Evolutionary conservation across 2,329 filamentous ascomycete genomes (phyloP).

Genomic region (Phyllosticta citrichinensis): DNA sequence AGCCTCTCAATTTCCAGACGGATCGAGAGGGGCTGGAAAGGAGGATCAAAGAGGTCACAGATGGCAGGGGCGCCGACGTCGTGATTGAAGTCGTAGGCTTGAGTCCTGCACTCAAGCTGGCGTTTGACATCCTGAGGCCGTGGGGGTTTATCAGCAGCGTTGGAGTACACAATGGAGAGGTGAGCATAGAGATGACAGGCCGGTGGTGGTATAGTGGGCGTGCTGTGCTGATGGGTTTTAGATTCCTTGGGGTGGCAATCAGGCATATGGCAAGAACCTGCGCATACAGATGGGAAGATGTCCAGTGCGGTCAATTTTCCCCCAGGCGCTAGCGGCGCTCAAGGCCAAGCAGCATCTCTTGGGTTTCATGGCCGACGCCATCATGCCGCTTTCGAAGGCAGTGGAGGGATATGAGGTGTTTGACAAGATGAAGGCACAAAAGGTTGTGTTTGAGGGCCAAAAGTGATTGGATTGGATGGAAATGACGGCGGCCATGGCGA

Average conservation of each 20-base stretch:
- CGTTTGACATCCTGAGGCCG: conserved; percentile 39
- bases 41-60: conserved; percentile 63
- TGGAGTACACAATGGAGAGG: conserved; percentile 39
- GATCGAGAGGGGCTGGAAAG: conserved; percentile 55
- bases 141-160: conserved; percentile 40
- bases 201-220: neutral
- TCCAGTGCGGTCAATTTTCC: conserved; percentile 41
- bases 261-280: conserved; percentile 42
- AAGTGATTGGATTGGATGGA: conserved; percentile 15
- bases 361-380: conserved; percentile 44
- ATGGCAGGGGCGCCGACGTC: conserved; percentile 75
- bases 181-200: conserved; percentile 2
- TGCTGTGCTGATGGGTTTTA: conserved; percentile 1
- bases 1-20: conserved; percentile 68
- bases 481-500: neutral
- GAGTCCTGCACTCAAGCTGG: conserved; percentile 37
- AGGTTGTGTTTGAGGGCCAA: conserved; percentile 40
- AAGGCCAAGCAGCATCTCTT: conserved; percentile 41
- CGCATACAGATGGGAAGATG: conserved; percentile 41
- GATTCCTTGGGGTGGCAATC: conserved; percentile 38
- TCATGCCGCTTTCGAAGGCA: conserved; percentile 41
- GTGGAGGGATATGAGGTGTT: conserved; percentile 44
- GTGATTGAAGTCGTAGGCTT: conserved; percentile 52
- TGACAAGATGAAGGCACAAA: conserved; percentile 44
- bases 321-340: conserved; percentile 35